These are phyloP conservation scores for Protomyces arabidopsidicola DNA, from an alignment of 1,139 yeast genomes.

Conservation along the genomic window DNA sequence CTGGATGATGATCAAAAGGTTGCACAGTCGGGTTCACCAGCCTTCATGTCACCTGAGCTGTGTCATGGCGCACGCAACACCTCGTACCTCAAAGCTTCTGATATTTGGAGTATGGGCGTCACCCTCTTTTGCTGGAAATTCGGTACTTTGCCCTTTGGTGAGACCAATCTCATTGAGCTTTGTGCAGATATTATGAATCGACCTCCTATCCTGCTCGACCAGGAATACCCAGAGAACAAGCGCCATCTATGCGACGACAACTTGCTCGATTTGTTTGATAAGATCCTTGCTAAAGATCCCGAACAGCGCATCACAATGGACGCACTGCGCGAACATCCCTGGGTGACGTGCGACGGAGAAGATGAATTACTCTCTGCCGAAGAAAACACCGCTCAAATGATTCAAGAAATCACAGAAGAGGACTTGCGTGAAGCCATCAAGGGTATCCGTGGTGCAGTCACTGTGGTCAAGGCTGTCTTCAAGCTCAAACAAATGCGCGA, in stretches of 20 bases:
- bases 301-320: constrained; percentile 51
- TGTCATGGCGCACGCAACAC: constrained; percentile 44
- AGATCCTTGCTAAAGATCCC: constrained; percentile 51
- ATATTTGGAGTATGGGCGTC: constrained; percentile 77
- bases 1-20: constrained; percentile 49
- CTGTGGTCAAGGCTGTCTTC: constrained; percentile 31
- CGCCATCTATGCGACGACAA: constrained; percentile 36
- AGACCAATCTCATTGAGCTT: constrained; percentile 49
- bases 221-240: constrained; percentile 33
- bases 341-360: constrained; percentile 48
- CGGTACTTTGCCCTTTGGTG: constrained; percentile 44
- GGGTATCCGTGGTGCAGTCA: constrained; percentile 32
- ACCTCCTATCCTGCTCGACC: constrained; percentile 34
- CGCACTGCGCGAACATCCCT: constrained; percentile 53
- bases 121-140: constrained; percentile 46
- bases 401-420: constrained; percentile 42
- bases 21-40: constrained; percentile 74
- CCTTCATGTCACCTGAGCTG: constrained; percentile 71
- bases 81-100: constrained; percentile 59
- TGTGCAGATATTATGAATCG: constrained; percentile 39
- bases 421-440: constrained; percentile 42
- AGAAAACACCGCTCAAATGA: constrained; percentile 41
- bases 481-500: constrained; percentile 27
- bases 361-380: constrained; percentile 41
- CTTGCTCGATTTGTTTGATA: constrained; percentile 37